Base-by-base conservation (phyloP, 352 stramenopile genomes). In the Pythium insidiosum region DNA sequence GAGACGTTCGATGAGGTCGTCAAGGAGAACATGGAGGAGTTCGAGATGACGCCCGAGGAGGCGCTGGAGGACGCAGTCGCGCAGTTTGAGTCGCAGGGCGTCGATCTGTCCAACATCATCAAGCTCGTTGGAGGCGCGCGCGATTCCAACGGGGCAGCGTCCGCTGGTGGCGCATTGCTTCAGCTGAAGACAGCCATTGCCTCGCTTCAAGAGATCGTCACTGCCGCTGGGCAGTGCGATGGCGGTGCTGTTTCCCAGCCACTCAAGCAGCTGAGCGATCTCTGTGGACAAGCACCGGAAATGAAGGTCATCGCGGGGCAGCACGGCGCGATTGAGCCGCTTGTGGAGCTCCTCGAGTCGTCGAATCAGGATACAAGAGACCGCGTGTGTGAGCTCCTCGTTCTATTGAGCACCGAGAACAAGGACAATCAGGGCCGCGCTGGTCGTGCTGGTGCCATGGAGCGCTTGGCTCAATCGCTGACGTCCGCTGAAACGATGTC, bases 1-100 rank as follows among this genome's bases (percentile, higher is more conserved):
- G 65, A 84, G 51, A 95, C 85, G 39, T 96, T 96, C 57, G 84
- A 96, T 55, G 83, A 95, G 49, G 81, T 66, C 59, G 85, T 96
- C 47, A 49, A 67, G 28, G 84, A 96, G 59, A 96, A 96, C 66
- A 62, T 95, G 38, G 78, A 88, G 38, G 85, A 95, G 38, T 95
- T 96, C 58, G 84, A 91, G 33, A 93, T 96, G 77, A 54, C 60
- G 2, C 49, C 67, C n/a, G 71, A 82, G 24, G 83, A 93, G 21
- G 84, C 84, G 13, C 65, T 88, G 42, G 49, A 43, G 6, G 85
- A 96, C 30, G 79, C 85, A 1, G 59, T 95, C 24, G 55, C 78
- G 50, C 85, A 96, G 61, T 95, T 96, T 38, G 61, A 80, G 48
- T 88, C 77, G 26, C 80, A 95, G 53, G 79, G 78, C 38, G 82